Percentiles rank a stretch among this genome's conserved stretches.
These are phyloP conservation scores for Nepenthes alata DNA, from an alignment of 179 eudicot species.

Conservation along the genomic window DNA sequence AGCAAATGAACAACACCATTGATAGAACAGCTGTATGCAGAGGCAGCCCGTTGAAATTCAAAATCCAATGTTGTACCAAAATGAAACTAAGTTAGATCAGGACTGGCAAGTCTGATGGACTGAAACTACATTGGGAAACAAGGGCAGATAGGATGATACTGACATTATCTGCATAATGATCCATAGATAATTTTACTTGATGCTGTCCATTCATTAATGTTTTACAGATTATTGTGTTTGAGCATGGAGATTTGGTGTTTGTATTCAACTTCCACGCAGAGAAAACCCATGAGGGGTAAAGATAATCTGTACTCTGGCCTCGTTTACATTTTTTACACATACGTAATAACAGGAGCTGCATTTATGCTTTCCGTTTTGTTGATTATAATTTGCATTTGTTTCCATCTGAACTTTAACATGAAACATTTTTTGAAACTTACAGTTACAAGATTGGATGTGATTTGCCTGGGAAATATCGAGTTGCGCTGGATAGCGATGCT, in stretches of 20 bases:
- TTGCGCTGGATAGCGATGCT: constrained; percentile 95
- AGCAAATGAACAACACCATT: too few species aligned
- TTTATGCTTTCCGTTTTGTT: not conserved
- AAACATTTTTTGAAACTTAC: constrained; percentile 2
- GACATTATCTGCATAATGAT: not conserved
- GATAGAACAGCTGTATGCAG: too few species aligned
- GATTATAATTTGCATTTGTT: not conserved
- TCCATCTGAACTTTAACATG: not conserved
- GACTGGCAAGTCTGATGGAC: too few species aligned
- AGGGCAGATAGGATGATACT: not conserved
- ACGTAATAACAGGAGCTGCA: not conserved
- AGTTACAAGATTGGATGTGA: constrained; percentile 98
- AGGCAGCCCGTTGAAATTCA: too few species aligned
- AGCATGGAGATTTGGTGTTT: constrained; percentile 87
- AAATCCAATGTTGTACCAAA: too few species aligned
- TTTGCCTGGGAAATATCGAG: constrained; percentile 92
- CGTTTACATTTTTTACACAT: not conserved
- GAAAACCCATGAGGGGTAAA: constrained; percentile 86
- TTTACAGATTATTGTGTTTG: constrained; percentile 91
- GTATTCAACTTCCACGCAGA: constrained; percentile 90
- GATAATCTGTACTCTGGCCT: not conserved
- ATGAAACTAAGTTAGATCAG: too few species aligned
- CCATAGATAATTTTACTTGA: too few species aligned
- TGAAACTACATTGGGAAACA: too few species aligned
- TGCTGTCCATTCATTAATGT: not conserved